Evolutionary conservation across 257 asterid species (phyloP).

Genomic region (Solanum stenotomum): DNA sequence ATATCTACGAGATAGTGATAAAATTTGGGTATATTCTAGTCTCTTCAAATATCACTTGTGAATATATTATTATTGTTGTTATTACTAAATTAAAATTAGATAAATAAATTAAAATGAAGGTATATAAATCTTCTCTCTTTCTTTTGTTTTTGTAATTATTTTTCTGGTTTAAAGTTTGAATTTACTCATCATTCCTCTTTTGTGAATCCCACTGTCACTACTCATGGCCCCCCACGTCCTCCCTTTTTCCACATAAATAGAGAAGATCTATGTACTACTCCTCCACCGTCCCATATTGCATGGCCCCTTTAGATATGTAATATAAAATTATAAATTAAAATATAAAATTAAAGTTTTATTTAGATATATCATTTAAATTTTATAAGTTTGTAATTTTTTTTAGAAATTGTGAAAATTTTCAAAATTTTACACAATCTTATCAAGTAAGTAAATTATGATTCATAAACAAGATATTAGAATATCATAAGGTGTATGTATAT

Average conservation of each 20-base stretch:
- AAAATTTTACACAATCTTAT: not conserved
- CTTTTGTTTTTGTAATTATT: not conserved
- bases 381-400: too few relatives aligned
- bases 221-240: not conserved
- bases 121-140: not conserved
- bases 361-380: too few relatives aligned
- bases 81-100: too few relatives aligned
- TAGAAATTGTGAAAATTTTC: too few relatives aligned
- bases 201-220: conserved; percentile 8
- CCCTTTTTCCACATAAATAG: not conserved
- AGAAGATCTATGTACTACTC: not conserved
- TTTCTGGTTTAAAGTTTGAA: not conserved
- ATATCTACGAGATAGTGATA: too few relatives aligned
- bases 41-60: too few relatives aligned
- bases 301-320: not conserved
- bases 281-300: not conserved
- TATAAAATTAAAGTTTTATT: not conserved
- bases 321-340: not conserved
- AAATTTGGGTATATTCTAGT: too few relatives aligned
- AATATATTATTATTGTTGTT: too few relatives aligned
- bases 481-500: not conserved
- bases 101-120: too few relatives aligned
- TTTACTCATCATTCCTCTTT: conserved; percentile 19
- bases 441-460: not conserved
- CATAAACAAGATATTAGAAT: not conserved